A percentile compares a stretch with the other conserved stretches of the same genome.
phyloP scores from a whole-genome alignment of 2,329 filamentous ascomycete species.

The Ceratocystis ficicola region DNA sequence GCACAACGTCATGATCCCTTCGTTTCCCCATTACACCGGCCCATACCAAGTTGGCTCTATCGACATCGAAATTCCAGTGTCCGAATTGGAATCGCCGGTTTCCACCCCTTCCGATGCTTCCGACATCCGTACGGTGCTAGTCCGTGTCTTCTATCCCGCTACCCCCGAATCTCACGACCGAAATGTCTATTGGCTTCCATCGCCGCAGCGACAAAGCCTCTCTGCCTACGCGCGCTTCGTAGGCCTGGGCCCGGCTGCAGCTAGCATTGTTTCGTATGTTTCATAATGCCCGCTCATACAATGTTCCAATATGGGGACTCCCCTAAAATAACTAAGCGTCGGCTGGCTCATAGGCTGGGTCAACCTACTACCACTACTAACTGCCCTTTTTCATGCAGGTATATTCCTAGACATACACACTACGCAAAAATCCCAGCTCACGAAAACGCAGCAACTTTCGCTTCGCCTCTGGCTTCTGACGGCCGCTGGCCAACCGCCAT shows the following conservation, averaged over 20 bases:
- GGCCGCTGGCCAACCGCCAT: constrained; percentile 67
- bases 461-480: constrained; percentile 36
- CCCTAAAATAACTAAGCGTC: not conserved
- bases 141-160: constrained; percentile 72
- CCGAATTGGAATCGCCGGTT: constrained; percentile 44
- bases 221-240: constrained; percentile 66
- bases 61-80: constrained; percentile 66
- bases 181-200: constrained; percentile 60
- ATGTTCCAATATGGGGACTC: too few species aligned
- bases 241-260: constrained; percentile 48
- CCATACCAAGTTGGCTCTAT: constrained; percentile 67
- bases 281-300: not conserved
- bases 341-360: not conserved
- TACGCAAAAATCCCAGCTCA: constrained; percentile 61
- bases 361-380: too few species aligned
- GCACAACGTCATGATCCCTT: constrained; percentile 37
- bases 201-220: constrained; percentile 61
- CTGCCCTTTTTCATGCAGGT: constrained; percentile 32
- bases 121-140: constrained; percentile 60
- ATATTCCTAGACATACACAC: constrained; percentile 58
- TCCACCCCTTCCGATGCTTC: constrained; percentile 41
- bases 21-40: constrained; percentile 63
- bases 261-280: constrained; percentile 48
- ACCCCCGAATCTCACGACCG: constrained; percentile 42
- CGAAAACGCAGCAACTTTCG: constrained; percentile 53